A percentile compares a stretch with the other conserved stretches of the same genome.
Evolutionary conservation across 129 eudicot species (phyloP).

Genomic region (Daucus carota): DH1_v3.0 NC_030387.2:36178501-36179000

Average conservation of each 20-base stretch:
- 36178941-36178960: conserved; percentile 51
- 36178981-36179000: conserved; percentile 58
- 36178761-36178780: conserved; percentile 97
- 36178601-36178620: conserved; percentile 69
- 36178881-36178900: conserved; percentile 66
- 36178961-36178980: conserved; percentile 80
- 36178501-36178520: conserved; percentile 66
- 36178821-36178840: conserved; percentile 38
- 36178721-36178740: conserved; percentile 76
- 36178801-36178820: conserved; percentile 35
- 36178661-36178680: conserved; percentile 57
- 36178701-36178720: conserved; percentile 78
- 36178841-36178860: conserved; percentile 70
- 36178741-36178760: conserved; percentile 70
- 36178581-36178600: conserved; percentile 66
- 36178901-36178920: conserved; percentile 72
- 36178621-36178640: conserved; percentile 63
- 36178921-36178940: conserved; percentile 23
- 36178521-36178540: conserved; percentile 68
- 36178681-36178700: conserved; percentile 55
- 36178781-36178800: conserved; percentile 73
- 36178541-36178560: conserved; percentile 95
- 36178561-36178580: conserved; percentile 95
- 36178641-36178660: conserved; percentile 75
- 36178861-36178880: conserved; percentile 92